Base-by-base conservation (phyloP, 768 basidiomycete species). In the Asterophora lycoperdoides region DNA sequence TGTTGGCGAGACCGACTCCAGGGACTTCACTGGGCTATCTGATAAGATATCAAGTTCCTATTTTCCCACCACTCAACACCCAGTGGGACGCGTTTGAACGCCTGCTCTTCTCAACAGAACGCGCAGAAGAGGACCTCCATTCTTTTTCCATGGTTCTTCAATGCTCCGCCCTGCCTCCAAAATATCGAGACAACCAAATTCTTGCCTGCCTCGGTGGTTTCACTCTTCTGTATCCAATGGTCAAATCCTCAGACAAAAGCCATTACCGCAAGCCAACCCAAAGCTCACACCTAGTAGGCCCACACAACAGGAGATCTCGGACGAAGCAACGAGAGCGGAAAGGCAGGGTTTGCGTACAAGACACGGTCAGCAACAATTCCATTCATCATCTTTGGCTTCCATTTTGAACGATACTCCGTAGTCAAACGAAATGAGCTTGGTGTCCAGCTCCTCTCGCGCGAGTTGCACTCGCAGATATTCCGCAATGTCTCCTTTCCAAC, bases 371-470 rank as follows among this genome's bases (percentile, higher is more conserved):
- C 42, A 49, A 3, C 23, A 23, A 23, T n/a, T 29, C 4, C 17
- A 19, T 13, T 26, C 15, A 30, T 9, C n/a, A 32, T 10, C 2
- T 17, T 5, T 9, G 35, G 29, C 6, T 37, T 42, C 20, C 29
- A 17, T 8, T 36, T 28, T 29, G 17, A 34, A 15, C 9, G 33
- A 20, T n/a, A 4, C 40, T 1, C 9, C 28, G 49, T 48, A 83
- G 83, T 75, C 51, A 81, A 83, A 63, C 78, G 91, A 46, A 97
- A 96, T 61, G 81, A 86, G 52, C 74, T 93, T 35, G 94, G 94
- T n/a, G 93, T 97, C 6, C 94, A 98, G 62, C 80, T 96, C 47
- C 80, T 98, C 45, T 89, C 93, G 13, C 78, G 81, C 8, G 71
- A 72, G n/a, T 68, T 96, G 6, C 93, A 93, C 64, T 63, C 71